Base-by-base conservation (phyloP, 257 asterid species). In the Petrea volubilis region DNA sequence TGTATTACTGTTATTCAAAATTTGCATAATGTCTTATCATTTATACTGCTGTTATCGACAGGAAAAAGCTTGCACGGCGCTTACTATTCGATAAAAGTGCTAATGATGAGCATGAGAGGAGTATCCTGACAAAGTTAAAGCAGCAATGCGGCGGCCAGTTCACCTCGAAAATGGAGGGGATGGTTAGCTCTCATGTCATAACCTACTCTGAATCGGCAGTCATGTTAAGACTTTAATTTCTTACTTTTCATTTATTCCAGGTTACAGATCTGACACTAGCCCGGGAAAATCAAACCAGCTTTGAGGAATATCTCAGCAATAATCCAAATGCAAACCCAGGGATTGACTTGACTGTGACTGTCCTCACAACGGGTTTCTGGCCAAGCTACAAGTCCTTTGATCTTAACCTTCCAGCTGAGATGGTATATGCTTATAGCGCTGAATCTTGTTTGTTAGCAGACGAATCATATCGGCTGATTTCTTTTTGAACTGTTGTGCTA, bases 81-180 rank as follows among this genome's bases (percentile, higher is more conserved):
- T 81, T 95, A 33, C 75, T 95, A 82, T 92, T 92, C 74, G 99
- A 95, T 82, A 95, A 95, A 84, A 95, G 99, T 83, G 99, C 98
- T 31, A 95, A 90, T 63, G 99, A 95, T 76, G 99, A 95, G 77
- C 99, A 95, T 65, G 99, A 95, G 80, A 86, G 98, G 81, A 92
- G 98, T 76, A 95, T 95, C 69, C 77, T 95, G 36, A 95, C 99
- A 75, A 95, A 92, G 82, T 69, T 95, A 89, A 95, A 95, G 87
- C 99, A 95, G 80, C 99, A 95, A 81, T 95, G 99, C 62, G 99
- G 99, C 50, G 99, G 96, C 60, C 99, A 95, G 57, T 95, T 95
- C 77, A 95, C 99, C 6, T 95, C 99, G 27, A 95, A 95, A 89
- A 95, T 95, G 99, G 99, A 95, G 88, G 99, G 99, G 63, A 95